Conservation (phyloP, 2,329 filamentous ascomycete species). For the Cadophora gregata region DNA sequence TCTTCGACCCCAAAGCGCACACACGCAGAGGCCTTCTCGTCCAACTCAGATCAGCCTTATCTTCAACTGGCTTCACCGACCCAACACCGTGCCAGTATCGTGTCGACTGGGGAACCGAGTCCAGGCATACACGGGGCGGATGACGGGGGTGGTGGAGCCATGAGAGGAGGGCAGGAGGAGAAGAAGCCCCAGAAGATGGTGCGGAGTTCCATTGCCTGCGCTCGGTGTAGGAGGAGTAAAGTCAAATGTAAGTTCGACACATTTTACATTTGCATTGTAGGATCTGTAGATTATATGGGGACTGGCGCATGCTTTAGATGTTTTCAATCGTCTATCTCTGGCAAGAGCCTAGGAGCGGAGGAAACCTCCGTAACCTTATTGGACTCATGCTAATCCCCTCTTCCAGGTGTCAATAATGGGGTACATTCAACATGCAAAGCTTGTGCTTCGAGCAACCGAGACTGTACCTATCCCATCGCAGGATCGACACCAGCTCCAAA, state of each 20-base stretch:
- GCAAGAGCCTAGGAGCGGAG: not conserved
- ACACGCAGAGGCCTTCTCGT: conserved; percentile 43
- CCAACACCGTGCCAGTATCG: conserved; percentile 37
- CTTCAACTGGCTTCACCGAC: conserved; percentile 42
- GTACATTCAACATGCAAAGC: conserved; percentile 74
- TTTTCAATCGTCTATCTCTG: not conserved
- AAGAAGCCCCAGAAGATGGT: conserved; percentile 58
- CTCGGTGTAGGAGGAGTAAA: conserved; percentile 78
- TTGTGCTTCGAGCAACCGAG: conserved; percentile 73
- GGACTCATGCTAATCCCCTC: conserved; percentile 21
- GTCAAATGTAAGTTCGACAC: conserved; percentile 72
- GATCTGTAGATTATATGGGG: not conserved
- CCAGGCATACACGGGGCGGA: conserved; percentile 37
- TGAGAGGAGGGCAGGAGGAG: conserved; percentile 48
- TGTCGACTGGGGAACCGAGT: conserved; percentile 35
- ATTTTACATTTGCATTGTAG: not conserved
- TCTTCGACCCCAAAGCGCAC: conserved; percentile 43
- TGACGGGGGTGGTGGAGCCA: conserved; percentile 38
- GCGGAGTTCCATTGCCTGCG: conserved; percentile 81
- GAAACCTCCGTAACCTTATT: not conserved
- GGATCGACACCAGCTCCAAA: conserved; percentile 44
- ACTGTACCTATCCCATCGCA: conserved; percentile 73
- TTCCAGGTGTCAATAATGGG: conserved; percentile 64
- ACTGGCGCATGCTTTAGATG: not conserved
- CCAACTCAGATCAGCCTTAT: conserved; percentile 37